Conservation (phyloP, 1,284 basidiomycete species). For the Ustilago shanxiensis region DNA sequence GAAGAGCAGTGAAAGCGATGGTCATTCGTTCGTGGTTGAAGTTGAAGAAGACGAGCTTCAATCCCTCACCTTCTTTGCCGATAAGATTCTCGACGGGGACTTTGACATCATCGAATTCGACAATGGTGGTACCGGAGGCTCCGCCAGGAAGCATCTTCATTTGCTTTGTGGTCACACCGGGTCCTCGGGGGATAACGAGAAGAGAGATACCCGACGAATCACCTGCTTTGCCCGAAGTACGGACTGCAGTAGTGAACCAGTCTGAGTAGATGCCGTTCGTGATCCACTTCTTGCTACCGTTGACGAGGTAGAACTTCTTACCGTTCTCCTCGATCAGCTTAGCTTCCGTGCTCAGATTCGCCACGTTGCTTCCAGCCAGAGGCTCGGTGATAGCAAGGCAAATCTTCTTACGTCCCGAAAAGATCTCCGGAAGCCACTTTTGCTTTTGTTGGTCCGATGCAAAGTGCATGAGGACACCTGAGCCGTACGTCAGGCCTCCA, state of each 20-base stretch:
- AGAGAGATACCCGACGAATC: conserved; percentile 70
- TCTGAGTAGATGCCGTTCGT: conserved; percentile 68
- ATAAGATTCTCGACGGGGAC: conserved; percentile 70
- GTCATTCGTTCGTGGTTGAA: conserved; percentile 60
- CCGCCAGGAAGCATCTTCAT: conserved; percentile 68
- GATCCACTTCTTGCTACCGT: conserved; percentile 70
- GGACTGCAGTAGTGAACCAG: conserved; percentile 68
- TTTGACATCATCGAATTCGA: conserved; percentile 68
- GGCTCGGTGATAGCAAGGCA: conserved; percentile 67
- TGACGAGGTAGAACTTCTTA: conserved; percentile 70
- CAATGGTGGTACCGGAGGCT: conserved; percentile 68
- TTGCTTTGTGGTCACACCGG: conserved; percentile 59
- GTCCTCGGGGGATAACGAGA: conserved; percentile 63
- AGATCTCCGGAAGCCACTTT: conserved; percentile 55
- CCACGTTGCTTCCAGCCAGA: conserved; percentile 69
- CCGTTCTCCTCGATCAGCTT: conserved; percentile 64
- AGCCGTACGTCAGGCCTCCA: conserved; percentile 44
- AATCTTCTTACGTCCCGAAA: conserved; percentile 56
- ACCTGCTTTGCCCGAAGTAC: conserved; percentile 70
- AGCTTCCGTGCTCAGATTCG: conserved; percentile 66
- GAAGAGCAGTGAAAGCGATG: conserved; percentile 55
- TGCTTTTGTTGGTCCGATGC: conserved; percentile 54
- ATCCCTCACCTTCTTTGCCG: conserved; percentile 63
- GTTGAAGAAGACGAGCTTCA: conserved; percentile 56
- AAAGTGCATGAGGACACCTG: conserved; percentile 60